Percentiles rank a stretch among this genome's conserved stretches.
These are phyloP conservation scores for Phytophthora tentaculata DNA, from an alignment of 352 stramenopile species.

Conservation along the genomic window DNA sequence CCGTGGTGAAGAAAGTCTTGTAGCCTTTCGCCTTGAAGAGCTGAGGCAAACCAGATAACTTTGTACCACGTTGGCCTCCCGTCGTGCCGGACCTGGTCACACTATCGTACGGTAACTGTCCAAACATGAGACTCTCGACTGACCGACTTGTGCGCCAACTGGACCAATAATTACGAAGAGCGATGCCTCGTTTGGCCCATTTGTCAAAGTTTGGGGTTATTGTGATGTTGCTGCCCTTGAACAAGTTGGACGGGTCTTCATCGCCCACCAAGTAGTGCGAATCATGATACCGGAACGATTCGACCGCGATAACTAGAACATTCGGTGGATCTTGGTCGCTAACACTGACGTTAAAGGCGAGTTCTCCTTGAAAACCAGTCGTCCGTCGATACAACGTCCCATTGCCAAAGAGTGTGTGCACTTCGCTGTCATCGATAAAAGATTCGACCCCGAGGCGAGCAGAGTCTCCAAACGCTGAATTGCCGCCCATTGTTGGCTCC, in stretches of 20 bases:
- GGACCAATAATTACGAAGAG: constrained; percentile 63
- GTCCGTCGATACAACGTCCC: constrained; percentile 49
- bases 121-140: constrained; percentile 58
- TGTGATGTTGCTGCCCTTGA: constrained; percentile 33
- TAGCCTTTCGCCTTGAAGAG: constrained; percentile 57
- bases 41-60: constrained; percentile 50
- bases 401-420: constrained; percentile 42
- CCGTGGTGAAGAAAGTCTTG: constrained; percentile 55
- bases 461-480: background rate
- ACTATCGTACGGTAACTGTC: constrained; percentile 52
- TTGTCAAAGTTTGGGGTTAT: constrained; percentile 59
- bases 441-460: background rate
- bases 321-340: constrained; percentile 46
- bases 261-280: constrained; percentile 60
- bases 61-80: constrained; percentile 20
- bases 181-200: constrained; percentile 57
- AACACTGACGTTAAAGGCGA: constrained; percentile 54
- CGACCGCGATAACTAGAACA: constrained; percentile 56
- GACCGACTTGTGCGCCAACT: constrained; percentile 63
- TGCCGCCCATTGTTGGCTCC: background rate
- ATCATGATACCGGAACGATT: constrained; percentile 66
- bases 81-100: constrained; percentile 40
- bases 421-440: constrained; percentile 48
- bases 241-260: constrained; percentile 19
- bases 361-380: constrained; percentile 46